Evolutionary conservation across 2,329 filamentous ascomycete genomes (phyloP).

Genomic region (Hymenoscyphus occultus): DNA sequence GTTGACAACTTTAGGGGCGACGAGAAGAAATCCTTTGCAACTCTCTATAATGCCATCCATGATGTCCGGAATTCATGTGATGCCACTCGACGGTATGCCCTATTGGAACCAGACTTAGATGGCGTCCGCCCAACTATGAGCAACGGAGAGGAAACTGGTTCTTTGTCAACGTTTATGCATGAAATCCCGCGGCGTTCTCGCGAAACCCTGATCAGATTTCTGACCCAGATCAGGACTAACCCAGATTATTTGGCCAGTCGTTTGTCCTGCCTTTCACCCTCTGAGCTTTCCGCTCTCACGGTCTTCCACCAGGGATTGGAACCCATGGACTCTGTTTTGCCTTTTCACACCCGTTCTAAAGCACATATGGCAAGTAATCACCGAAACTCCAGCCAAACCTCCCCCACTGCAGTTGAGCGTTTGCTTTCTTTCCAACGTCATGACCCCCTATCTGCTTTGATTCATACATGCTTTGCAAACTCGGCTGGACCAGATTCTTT

Average conservation of each 20-base stretch:
- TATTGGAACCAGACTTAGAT: constrained; percentile 71
- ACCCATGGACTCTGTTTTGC: constrained; percentile 78
- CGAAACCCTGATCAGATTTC: constrained; percentile 73
- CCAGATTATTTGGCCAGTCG: constrained; percentile 83
- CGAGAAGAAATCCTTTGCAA: constrained; percentile 74
- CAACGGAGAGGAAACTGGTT: constrained; percentile 41
- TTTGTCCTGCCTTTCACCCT: constrained; percentile 69
- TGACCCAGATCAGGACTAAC: constrained; percentile 80
- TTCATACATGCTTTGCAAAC: constrained; percentile 87
- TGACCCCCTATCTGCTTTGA: constrained; percentile 77
- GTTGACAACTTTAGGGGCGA: constrained; percentile 76
- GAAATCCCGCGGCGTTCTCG: constrained; percentile 74
- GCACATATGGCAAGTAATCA: constrained; percentile 45
- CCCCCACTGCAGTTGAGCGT: constrained; percentile 71
- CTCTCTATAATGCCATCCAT: constrained; percentile 73
- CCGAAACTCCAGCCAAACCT: constrained; percentile 45
- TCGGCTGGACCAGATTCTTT: constrained; percentile 77
- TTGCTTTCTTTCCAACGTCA: constrained; percentile 86
- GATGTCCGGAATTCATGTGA: constrained; percentile 77
- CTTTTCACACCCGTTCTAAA: constrained; percentile 55
- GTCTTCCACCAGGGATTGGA: constrained; percentile 77
- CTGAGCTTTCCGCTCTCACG: constrained; percentile 75
- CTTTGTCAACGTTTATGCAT: constrained; percentile 59
- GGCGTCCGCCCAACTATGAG: constrained; percentile 38
- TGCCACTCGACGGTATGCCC: constrained; percentile 65